Base-by-base conservation (phyloP, 1,284 basidiomycete genomes). In the Amylostereum chailletii region DNA sequence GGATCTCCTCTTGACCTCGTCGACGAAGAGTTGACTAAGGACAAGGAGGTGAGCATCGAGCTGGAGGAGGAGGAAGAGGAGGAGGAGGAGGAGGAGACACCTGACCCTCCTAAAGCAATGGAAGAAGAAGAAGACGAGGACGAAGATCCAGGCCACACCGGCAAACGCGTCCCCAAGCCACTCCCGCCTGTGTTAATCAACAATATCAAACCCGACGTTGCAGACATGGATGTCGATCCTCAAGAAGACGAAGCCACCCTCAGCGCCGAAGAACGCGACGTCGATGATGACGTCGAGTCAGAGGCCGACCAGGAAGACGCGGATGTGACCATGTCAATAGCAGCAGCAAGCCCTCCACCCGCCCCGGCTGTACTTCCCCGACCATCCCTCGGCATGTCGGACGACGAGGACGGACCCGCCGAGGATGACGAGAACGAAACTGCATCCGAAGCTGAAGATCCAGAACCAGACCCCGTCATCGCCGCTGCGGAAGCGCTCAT, bases 111-210 rank as follows among this genome's bases (percentile, higher is more conserved):
- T 4, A 68, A 70, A 52, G 73, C 76, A 50, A 75, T 84, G 80
- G 75, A 80, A 60, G 74, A 86, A 51, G 83, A 83, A 43, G 76
- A 73, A 42, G 77, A 76, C 42, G 75, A 77, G 37, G 69, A 64
- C 33, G 66, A 63, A 31, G 59, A 61, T 42, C 46, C 40, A 29
- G 55, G 50, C 51, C 19, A 19, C 19, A 19, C 19, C 19, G 19
- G 19, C 19, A 19, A 19, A 19, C 19, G 19, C 19, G 19, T 19
- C 19, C 19, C 19, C 19, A 19, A 19, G 19, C 19, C 19, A 19
- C 19, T 19, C 19, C 19, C 19, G 19, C 19, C 19, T 19, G 19
- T 19, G 19, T 19, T 19, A 19, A 19, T 19, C 19, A 19, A 19
- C 19, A 19, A 19, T 19, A 19, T 19, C 19, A 19, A 19, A 19